Evolutionary conservation across 1,284 basidiomycete genomes (phyloP), one percentile per base, ranked within the genome.

Genomic region (Trametes polyzona): DNA sequence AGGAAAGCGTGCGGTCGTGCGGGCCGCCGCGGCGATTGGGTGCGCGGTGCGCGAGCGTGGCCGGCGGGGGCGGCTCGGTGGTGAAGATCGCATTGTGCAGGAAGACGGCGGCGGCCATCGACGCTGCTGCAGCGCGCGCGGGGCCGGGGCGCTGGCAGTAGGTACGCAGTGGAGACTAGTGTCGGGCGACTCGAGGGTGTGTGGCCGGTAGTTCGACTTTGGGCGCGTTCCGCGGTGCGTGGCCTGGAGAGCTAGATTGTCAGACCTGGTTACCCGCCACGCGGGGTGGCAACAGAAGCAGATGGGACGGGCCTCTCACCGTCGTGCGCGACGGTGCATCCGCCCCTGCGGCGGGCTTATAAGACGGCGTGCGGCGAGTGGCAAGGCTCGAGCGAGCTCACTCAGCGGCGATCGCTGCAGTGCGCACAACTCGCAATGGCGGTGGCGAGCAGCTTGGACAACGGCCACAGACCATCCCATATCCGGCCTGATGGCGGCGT

Each of bases 1-100:
- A 79, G 37, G 82, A 78, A 21, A 74, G 72, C 57, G 79, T 78
- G 47, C 70, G 67, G 44, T 67, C 65, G 56, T 67, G 70, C 23
- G 64, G 40, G 36, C 44, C 33, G 48, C 41, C 35, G 50, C 59
- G 60, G 24, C 51, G 24, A 33, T 47, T 47, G 55, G 52, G 62
- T 50, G 46, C 62, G 32, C 58, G 60, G 54, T 73, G 70, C 43
- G 59, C 55, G 46, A 51, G 56, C 35, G 62, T 43, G 27, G 60
- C 35, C 26, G 66, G 68, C 16, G 64, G 64, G 36, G 71, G 63
- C 24, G 72, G 64, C 49, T 81, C 80, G 24, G 75, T 70, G 47
- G 74, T 65, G 67, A 81, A 80, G 52, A 84, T 67, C 37, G 79
- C 75, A 67, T 83, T 79, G 71, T 86, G 84, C 46, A 84, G 75